Evolutionary conservation across 2,329 filamentous ascomycete species (phyloP).

Genomic region (Westerdykella ornata): DNA sequence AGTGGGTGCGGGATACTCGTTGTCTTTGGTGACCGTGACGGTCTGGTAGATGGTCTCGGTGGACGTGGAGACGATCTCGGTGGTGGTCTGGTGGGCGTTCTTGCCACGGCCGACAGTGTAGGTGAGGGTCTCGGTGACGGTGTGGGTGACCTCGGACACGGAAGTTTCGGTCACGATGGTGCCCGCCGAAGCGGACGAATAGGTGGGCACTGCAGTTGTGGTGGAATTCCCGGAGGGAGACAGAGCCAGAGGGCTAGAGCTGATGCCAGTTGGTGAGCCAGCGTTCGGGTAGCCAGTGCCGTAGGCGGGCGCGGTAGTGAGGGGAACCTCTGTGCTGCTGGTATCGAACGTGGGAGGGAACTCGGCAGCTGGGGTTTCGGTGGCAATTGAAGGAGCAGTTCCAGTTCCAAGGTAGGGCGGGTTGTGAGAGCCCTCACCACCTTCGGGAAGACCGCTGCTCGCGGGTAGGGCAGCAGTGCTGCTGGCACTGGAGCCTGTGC

Average conservation of each 20-base stretch:
- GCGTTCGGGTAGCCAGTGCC: conserved; percentile 1
- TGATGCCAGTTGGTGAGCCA: not conserved
- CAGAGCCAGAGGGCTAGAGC: conserved; percentile 11
- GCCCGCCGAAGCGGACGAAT: conserved; percentile 32
- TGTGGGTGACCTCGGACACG: conserved; percentile 21
- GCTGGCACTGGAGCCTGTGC: conserved; percentile 1
- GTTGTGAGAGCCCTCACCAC: conserved; percentile 1
- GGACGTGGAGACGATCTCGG: conserved; percentile 25
- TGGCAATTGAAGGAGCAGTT: not conserved
- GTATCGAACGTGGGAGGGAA: not conserved
- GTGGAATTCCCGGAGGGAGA: conserved; percentile 41
- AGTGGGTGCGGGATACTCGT: conserved; percentile 7
- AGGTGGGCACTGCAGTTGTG: conserved; percentile 40
- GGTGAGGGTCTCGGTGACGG: conserved; percentile 39
- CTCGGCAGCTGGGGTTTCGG: not conserved
- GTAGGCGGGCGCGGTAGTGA: conserved; percentile 2
- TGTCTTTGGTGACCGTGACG: conserved; percentile 22
- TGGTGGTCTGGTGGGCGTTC: conserved; percentile 43
- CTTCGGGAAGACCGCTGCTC: not conserved
- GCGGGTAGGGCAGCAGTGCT: not conserved
- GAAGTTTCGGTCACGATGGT: conserved; percentile 9
- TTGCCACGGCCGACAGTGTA: conserved; percentile 39
- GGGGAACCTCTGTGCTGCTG: conserved; percentile 3
- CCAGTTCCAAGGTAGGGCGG: conserved; percentile 7
- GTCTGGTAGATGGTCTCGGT: conserved; percentile 32